phyloP scores from a whole-genome alignment of 2,329 filamentous ascomycete species.

The Ascochyta lentis region DNA sequence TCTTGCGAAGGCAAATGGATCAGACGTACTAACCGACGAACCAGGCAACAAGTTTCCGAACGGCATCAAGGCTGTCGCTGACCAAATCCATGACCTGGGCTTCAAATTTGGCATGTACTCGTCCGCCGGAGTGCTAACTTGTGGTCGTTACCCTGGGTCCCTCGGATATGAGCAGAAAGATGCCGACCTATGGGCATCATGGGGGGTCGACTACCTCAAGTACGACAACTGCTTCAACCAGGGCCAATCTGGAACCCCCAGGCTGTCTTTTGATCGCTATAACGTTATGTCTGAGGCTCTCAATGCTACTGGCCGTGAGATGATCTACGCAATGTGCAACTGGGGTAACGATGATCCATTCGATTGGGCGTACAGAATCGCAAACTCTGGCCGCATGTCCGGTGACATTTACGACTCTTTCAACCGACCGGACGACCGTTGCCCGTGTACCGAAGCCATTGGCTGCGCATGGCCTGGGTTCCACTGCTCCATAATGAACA shows the following conservation, averaged over 20 bases:
- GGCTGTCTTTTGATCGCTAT: conserved; percentile 57
- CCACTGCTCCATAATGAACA: conserved; percentile 59
- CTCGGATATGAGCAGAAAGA: conserved; percentile 61
- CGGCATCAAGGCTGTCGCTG: conserved; percentile 56
- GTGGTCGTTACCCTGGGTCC: conserved; percentile 51
- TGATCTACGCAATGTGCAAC: conserved; percentile 58
- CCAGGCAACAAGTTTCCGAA: conserved; percentile 49
- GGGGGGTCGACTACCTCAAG: conserved; percentile 57
- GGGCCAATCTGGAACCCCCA: conserved; percentile 57
- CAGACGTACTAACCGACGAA: not conserved
- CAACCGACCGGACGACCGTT: conserved; percentile 52
- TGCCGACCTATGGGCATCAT: conserved; percentile 59
- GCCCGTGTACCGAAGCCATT: conserved; percentile 52
- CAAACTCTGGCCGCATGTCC: conserved; percentile 56
- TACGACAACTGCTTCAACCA: conserved; percentile 66
- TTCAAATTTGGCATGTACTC: conserved; percentile 63
- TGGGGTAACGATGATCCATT: conserved; percentile 59
- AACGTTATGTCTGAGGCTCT: conserved; percentile 57
- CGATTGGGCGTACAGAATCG: conserved; percentile 57
- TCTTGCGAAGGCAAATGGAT: not conserved
- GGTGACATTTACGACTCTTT: conserved; percentile 58
- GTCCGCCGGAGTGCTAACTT: conserved; percentile 54
- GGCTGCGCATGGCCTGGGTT: conserved; percentile 55
- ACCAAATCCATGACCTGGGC: conserved; percentile 56
- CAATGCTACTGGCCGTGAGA: conserved; percentile 54